Conservation (phyloP, 208 protist genomes). For the Leishmania tropica region DNA sequence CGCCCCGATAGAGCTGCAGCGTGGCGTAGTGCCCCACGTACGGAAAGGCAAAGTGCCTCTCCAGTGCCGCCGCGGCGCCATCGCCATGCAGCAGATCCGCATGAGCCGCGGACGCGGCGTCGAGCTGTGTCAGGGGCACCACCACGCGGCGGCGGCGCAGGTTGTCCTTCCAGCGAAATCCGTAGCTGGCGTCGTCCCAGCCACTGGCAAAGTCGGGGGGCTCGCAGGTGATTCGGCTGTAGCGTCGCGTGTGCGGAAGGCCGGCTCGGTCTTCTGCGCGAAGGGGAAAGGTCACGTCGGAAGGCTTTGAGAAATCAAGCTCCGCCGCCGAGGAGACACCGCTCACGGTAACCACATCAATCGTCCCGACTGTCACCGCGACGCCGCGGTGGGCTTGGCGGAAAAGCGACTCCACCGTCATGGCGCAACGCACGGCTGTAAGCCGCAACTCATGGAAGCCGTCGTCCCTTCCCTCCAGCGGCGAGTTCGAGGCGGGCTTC, state of each 20-base stretch:
- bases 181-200: constrained; percentile 31
- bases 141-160: constrained; percentile 48
- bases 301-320: background rate
- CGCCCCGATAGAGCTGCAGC: constrained; percentile 57
- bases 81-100: background rate
- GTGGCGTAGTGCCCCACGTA: constrained; percentile 35
- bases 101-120: background rate
- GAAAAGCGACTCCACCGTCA: constrained; percentile 38
- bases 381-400: constrained; percentile 31
- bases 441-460: constrained; percentile 19
- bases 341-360: constrained; percentile 24
- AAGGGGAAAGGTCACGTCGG: constrained; percentile 17
- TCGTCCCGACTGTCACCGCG: constrained; percentile 34
- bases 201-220: constrained; percentile 31
- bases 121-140: constrained; percentile 30
- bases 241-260: constrained; percentile 1
- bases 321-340: background rate
- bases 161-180: constrained; percentile 62
- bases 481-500: background rate
- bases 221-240: constrained; percentile 35
- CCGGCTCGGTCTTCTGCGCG: constrained; percentile 11
- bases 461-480: constrained; percentile 1
- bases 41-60: background rate
- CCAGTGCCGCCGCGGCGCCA: background rate
- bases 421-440: constrained; percentile 26